Base-by-base conservation (phyloP, 2,329 filamentous ascomycete genomes). In the Phyllachora maydis region DNA sequence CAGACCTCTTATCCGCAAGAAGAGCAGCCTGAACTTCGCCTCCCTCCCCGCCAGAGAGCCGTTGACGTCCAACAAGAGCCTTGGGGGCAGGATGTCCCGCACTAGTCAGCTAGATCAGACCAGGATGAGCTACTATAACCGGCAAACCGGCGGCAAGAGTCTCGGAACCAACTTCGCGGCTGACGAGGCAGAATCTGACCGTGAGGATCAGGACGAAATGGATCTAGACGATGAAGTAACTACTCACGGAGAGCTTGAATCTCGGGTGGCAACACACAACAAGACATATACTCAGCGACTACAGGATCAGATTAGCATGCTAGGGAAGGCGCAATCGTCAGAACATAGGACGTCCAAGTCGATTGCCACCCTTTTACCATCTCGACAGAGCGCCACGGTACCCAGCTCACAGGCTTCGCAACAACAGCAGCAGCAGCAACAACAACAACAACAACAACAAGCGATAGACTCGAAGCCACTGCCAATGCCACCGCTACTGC, bases 11-110 rank as follows among this genome's bases (percentile, higher is more conserved):
- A 64, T 90, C 34, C 72, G 85, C 29, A 95, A 95, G 56, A 95
- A 95, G 56, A 92, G 83, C 48, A 95, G 85, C 43, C 60, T 98
- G 29, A 91, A 77, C 28, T 95, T 98, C 49, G 81, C 88, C 18
- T 81, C 88, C 11, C 57, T 98, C 8, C 88, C 88, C 15, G 83
- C 85, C 3, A 66, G 88, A 30, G 85, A 95, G 39, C 85, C 85
- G 17, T 55, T 95, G 24, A 68, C 70, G 16, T 66, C 65, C 10
- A 90, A 90, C 44, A 85, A 83, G 50, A 90, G 76, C 42, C 66
- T 82, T 38, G 82, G 72, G 10, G 59, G 63, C 11, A 61, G 78
- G 23, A 51, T 65, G 24, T 83, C 79, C 12, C 61, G 78, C 29
- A 77, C 68, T 5, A 91, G 79, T 38, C 74, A 92, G 33, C 43